Percentiles rank a stretch among this genome's conserved stretches.
Conservation (phyloP, 164 flowering plant genomes). For the Tetrastigma voinierianum region DNA sequence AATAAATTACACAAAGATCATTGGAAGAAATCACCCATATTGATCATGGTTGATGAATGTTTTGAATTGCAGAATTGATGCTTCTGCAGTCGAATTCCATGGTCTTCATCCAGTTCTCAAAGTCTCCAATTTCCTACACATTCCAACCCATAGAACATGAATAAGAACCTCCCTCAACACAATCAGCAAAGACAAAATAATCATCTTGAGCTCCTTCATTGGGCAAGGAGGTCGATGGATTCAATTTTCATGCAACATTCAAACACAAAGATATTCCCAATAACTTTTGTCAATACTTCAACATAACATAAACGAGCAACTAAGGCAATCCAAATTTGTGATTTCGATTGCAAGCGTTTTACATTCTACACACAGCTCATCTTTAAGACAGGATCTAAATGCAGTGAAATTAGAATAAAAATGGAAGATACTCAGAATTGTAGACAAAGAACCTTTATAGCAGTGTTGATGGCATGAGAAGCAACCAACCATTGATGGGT, state of each 20-base stretch:
- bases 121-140: slow-evolving; percentile 87
- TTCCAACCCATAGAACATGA: not conserved
- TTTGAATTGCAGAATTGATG: slow-evolving; percentile 67
- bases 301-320: no score
- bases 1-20: no score
- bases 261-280: no score
- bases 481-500: slow-evolving; percentile 90
- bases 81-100: slow-evolving; percentile 87
- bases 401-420: not conserved
- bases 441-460: slow-evolving; percentile 55
- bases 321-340: no score
- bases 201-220: not conserved
- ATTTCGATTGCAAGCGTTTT: no score
- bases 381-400: no score
- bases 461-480: slow-evolving; percentile 64
- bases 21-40: no score
- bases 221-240: no score
- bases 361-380: no score
- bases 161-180: not conserved
- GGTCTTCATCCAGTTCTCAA: slow-evolving; percentile 95
- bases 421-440: not conserved
- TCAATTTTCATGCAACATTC: no score
- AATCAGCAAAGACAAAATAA: not conserved
- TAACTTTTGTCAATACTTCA: no score
- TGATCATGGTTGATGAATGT: slow-evolving; percentile 57